phyloP scores from a whole-genome alignment of 768 basidiomycete species.

The Agrocybe chaxingu region DNA sequence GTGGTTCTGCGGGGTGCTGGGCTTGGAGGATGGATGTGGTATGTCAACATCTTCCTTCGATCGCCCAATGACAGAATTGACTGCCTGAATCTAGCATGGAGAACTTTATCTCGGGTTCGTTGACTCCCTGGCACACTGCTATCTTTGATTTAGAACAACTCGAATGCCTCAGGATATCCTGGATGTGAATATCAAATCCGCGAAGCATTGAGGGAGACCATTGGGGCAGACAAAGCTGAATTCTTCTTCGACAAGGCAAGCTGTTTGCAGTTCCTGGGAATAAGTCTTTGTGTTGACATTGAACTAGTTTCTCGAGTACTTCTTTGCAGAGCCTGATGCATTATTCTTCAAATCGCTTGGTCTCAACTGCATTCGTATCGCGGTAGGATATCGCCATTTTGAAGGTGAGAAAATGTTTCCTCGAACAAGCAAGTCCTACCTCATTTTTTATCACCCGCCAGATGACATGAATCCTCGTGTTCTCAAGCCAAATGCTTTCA shows the following conservation, averaged over 20 bases:
- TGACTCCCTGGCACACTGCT: not conserved
- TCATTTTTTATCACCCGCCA: constrained; percentile 6
- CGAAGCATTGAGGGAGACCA: constrained; percentile 55
- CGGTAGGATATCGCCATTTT: constrained; percentile 73
- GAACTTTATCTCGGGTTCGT: constrained; percentile 66
- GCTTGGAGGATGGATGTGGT: constrained; percentile 83
- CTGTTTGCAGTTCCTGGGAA: not conserved
- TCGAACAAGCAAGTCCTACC: not conserved
- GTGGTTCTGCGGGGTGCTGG: constrained; percentile 69
- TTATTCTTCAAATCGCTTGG: constrained; percentile 74
- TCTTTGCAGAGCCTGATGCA: constrained; percentile 75
- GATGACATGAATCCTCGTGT: constrained; percentile 82
- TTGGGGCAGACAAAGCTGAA: constrained; percentile 65
- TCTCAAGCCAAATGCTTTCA: constrained; percentile 72
- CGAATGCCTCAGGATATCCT: constrained; percentile 53
- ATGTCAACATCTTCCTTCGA: constrained; percentile 17
- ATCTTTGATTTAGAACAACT: not conserved
- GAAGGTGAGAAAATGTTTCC: constrained; percentile 37
- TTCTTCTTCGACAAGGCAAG: constrained; percentile 81
- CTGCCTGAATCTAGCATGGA: constrained; percentile 51
- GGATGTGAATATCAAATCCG: constrained; percentile 81
- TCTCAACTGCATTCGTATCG: constrained; percentile 73
- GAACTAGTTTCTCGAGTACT: constrained; percentile 71
- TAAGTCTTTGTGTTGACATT: too few species aligned
- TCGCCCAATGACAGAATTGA: not conserved